A percentile compares a stretch with the other conserved stretches of the same genome.
Evolutionary conservation across 345 rosid species (phyloP).

Genomic region (Lepidium didymum): DNA sequence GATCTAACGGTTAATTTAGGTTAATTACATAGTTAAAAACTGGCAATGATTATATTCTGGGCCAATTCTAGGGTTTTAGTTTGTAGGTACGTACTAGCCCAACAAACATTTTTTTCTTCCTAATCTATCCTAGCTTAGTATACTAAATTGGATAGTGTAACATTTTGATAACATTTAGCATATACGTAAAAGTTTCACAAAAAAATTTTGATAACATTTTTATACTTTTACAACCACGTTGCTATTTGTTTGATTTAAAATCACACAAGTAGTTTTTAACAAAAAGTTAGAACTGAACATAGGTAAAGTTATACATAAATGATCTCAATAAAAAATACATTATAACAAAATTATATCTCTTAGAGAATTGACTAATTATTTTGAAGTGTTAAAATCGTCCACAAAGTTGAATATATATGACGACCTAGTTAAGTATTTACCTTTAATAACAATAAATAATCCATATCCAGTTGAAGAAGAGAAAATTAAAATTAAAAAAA

Average conservation of each 20-base stretch:
- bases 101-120: not conserved
- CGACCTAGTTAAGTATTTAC: not conserved
- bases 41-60: constrained; percentile 1
- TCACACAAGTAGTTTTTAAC: not conserved
- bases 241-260: not conserved
- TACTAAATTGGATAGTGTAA: not conserved
- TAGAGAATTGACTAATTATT: not conserved
- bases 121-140: not conserved
- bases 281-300: not conserved
- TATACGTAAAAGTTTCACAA: not conserved
- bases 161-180: not conserved
- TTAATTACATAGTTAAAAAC: constrained; percentile 3
- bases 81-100: not conserved
- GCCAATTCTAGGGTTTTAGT: not conserved
- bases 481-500: not conserved
- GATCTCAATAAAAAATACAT: not conserved
- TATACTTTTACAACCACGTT: not conserved
- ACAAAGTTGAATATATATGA: not conserved
- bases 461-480: not conserved
- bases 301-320: no score
- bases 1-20: constrained; percentile 1
- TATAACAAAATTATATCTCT: not conserved
- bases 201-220: not conserved
- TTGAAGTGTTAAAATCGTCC: not conserved
- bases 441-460: not conserved